phyloP scores from a whole-genome alignment of 148 eudicot species.

The Cornus controversa region DNA sequence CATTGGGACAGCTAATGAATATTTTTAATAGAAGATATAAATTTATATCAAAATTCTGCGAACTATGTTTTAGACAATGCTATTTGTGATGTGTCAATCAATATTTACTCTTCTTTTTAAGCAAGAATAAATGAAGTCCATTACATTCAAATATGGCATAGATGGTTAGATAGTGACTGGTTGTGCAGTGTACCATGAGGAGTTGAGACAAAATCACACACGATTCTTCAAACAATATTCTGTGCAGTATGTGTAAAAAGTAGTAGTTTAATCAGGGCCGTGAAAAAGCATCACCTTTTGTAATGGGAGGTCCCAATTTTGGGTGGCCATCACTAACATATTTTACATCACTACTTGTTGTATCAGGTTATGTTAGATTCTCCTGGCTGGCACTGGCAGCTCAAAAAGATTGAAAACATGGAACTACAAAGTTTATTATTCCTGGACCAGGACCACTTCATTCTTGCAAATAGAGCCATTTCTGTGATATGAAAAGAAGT shows the following conservation, averaged over 20 bases:
- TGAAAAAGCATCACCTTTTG: background rate
- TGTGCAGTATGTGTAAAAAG: background rate
- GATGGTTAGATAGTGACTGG: too few relatives aligned
- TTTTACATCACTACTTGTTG: background rate
- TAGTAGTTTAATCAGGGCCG: background rate
- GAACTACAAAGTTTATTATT: background rate
- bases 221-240: background rate
- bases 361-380: background rate
- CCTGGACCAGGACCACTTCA: background rate
- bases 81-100: too few relatives aligned
- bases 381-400: background rate
- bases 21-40: too few relatives aligned
- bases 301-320: background rate
- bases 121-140: too few relatives aligned
- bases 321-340: background rate
- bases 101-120: too few relatives aligned
- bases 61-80: too few relatives aligned
- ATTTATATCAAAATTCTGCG: too few relatives aligned
- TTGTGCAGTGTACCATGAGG: background rate
- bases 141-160: too few relatives aligned
- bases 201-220: background rate
- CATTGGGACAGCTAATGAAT: too few relatives aligned
- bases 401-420: background rate
- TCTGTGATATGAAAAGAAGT: background rate
- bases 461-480: background rate